Evolutionary conservation across 257 asterid species (phyloP).

Genomic region (Nemophila menziesii): DNA sequence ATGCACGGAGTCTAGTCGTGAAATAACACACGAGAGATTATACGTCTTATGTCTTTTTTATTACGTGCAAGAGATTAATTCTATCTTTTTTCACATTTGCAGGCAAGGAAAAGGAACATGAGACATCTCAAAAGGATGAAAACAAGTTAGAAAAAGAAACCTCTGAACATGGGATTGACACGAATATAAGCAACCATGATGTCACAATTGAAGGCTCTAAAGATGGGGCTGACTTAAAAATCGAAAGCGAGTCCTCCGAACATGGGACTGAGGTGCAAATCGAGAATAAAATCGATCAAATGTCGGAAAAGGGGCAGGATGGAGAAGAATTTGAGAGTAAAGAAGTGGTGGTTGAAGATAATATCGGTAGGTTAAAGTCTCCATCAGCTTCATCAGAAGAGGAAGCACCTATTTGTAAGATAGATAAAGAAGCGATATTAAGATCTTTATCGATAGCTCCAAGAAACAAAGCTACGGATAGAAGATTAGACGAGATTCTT

Average conservation of each 20-base stretch:
- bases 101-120: constrained; percentile 30
- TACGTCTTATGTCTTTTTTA: not conserved
- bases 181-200: constrained; percentile 19
- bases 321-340: constrained; percentile 12
- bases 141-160: constrained; percentile 13
- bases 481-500: constrained; percentile 11
- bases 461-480: constrained; percentile 20
- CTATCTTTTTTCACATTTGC: constrained; percentile 5
- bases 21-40: not conserved
- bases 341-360: constrained; percentile 13
- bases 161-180: too few species aligned
- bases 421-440: constrained; percentile 59
- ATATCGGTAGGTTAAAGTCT: constrained; percentile 19
- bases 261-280: too few species aligned
- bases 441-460: constrained; percentile 50
- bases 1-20: not conserved
- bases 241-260: too few species aligned
- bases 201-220: constrained; percentile 24
- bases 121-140: constrained; percentile 17
- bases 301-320: too few species aligned
- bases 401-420: constrained; percentile 31
- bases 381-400: constrained; percentile 51
- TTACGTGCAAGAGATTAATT: not conserved
- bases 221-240: constrained; percentile 1
- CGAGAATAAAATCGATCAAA: too few species aligned